phyloP scores from a whole-genome alignment of 495 filamentous ascomycete genomes.

The Chlorociboria aeruginascens region DNA sequence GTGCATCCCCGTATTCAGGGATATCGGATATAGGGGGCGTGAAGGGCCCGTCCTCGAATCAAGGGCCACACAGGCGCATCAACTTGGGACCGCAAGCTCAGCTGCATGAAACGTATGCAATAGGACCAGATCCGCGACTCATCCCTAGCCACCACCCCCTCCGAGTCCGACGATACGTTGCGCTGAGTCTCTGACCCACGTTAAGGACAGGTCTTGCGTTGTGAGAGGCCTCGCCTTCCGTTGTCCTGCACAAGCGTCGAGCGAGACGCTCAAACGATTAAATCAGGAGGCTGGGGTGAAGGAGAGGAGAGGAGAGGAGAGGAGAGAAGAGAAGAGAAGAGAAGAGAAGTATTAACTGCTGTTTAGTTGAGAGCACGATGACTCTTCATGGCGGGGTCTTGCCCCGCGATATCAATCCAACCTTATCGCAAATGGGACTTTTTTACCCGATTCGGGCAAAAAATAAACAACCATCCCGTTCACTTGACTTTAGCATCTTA shows the following conservation, averaged over 20 bases:
- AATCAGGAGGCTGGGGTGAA: too few relatives aligned
- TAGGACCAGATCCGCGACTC: background rate
- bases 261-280: background rate
- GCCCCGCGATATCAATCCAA: slow-evolving; percentile 10
- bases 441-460: slow-evolving; percentile 17
- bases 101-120: slow-evolving; percentile 3
- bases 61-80: background rate
- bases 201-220: too few relatives aligned
- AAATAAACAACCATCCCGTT: slow-evolving; percentile 3
- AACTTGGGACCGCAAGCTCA: background rate
- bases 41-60: too few relatives aligned
- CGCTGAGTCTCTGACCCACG: too few relatives aligned
- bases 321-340: background rate
- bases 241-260: background rate
- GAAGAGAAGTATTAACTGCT: background rate
- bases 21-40: too few relatives aligned
- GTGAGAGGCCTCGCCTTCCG: too few relatives aligned
- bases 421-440: slow-evolving; percentile 3
- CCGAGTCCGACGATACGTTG: background rate
- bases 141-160: too few relatives aligned
- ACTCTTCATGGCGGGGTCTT: slow-evolving; percentile 7
- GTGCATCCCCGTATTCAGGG: too few relatives aligned
- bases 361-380: background rate
- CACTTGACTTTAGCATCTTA: too few relatives aligned
- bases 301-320: background rate